phyloP scores from a whole-genome alignment of 768 basidiomycete genomes.

The Cyclocybe aegerita region DNA sequence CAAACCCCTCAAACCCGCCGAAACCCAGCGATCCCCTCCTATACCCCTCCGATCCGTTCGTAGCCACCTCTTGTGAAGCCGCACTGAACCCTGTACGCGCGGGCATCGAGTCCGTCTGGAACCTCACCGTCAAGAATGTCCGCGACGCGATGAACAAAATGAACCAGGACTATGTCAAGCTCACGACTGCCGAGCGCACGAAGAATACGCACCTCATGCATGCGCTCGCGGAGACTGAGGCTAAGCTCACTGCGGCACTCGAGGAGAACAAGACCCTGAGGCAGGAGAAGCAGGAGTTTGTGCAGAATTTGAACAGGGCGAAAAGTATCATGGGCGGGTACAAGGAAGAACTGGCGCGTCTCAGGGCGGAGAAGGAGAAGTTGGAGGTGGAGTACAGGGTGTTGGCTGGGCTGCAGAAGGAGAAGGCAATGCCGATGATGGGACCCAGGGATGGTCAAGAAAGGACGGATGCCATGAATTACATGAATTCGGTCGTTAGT shows the following conservation, averaged over 20 bases:
- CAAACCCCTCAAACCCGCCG: neutral
- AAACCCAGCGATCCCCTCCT: neutral
- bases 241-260: neutral
- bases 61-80: slow-evolving; percentile 1
- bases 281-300: neutral
- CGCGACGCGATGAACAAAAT: slow-evolving; percentile 8
- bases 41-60: slow-evolving; percentile 4
- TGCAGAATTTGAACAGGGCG: neutral
- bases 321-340: neutral
- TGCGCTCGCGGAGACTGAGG: neutral
- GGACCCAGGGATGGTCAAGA: neutral
- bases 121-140: slow-evolving; percentile 2
- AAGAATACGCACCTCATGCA: neutral
- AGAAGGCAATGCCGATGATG: too few relatives aligned
- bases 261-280: neutral
- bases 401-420: neutral
- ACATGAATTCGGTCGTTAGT: slow-evolving; percentile 15
- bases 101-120: slow-evolving; percentile 9
- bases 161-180: slow-evolving; percentile 6
- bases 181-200: slow-evolving; percentile 1
- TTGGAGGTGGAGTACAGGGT: neutral
- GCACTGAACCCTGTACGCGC: slow-evolving; percentile 6
- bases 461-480: slow-evolving; percentile 4
- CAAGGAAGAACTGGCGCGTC: neutral
- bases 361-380: slow-evolving; percentile 2